Evolutionary conservation across 345 rosid species (phyloP).

Genomic region (Punica granatum): DNA sequence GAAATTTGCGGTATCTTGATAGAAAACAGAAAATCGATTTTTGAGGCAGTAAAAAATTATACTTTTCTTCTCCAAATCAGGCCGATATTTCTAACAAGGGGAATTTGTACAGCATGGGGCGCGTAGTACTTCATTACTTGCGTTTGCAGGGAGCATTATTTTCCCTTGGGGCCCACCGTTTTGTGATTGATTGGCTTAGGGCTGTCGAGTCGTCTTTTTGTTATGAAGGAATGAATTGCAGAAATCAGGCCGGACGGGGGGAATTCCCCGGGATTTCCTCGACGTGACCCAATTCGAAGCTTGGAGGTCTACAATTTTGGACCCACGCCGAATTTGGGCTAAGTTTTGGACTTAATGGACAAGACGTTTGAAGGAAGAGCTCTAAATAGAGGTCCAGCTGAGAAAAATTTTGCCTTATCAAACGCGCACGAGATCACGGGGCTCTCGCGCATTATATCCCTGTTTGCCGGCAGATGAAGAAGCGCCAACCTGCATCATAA

Average conservation of each 20-base stretch:
- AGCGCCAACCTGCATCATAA: too few relatives aligned
- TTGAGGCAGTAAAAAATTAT: too few relatives aligned
- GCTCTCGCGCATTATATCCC: too few relatives aligned
- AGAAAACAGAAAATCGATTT: too few relatives aligned
- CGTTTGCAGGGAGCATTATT: neutral
- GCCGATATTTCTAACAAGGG: neutral
- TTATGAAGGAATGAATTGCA: too few relatives aligned
- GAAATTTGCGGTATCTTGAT: too few relatives aligned
- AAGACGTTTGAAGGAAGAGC: neutral
- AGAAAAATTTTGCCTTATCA: too few relatives aligned
- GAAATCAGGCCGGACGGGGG: neutral
- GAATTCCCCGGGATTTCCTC: neutral
- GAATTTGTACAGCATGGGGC: neutral
- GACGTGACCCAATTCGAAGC: neutral
- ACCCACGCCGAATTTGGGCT: neutral
- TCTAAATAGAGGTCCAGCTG: neutral
- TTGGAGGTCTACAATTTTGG: neutral
- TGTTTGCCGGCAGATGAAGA: too few relatives aligned
- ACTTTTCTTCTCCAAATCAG: neutral
- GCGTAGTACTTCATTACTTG: neutral
- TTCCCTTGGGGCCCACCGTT: neutral
- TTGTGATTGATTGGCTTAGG: neutral
- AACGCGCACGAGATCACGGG: too few relatives aligned
- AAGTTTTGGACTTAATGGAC: neutral
- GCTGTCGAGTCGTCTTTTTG: too few relatives aligned